Evolutionary conservation across 73 alveolate species (phyloP).

Genomic region (Symbiodinium natans): DNA sequence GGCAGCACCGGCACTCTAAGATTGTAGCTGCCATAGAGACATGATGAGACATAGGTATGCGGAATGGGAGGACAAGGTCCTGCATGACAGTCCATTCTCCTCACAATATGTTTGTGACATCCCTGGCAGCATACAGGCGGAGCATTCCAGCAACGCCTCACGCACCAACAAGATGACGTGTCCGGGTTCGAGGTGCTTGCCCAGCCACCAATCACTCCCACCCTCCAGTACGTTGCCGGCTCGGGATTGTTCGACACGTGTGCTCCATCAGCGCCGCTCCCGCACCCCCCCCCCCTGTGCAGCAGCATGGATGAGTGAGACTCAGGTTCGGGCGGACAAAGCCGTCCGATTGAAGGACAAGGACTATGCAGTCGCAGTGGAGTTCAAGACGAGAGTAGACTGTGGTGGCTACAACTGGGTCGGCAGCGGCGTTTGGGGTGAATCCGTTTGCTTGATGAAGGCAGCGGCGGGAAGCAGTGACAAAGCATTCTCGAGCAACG

Average conservation of each 20-base stretch:
- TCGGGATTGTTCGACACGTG: too few species aligned
- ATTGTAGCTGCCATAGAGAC: too few species aligned
- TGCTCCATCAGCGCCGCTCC: not conserved
- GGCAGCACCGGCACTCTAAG: too few species aligned
- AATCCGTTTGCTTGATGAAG: constrained; percentile 43
- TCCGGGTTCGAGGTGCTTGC: constrained; percentile 18
- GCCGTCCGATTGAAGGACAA: not conserved
- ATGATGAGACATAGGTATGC: too few species aligned
- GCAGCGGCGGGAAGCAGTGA: not conserved
- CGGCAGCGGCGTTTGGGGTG: constrained; percentile 26
- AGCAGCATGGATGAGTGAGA: not conserved
- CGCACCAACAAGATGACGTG: constrained; percentile 16
- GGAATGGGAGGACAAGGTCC: too few species aligned
- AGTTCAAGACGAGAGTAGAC: constrained; percentile 44
- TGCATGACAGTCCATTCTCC: too few species aligned
- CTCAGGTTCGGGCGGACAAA: constrained; percentile 19
- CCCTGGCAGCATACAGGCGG: not conserved
- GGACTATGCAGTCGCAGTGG: constrained; percentile 71
- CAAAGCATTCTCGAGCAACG: not conserved
- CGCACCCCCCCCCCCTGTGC: not conserved
- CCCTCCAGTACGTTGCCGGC: constrained; percentile 30
- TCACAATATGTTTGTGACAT: too few species aligned
- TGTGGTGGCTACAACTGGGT: constrained; percentile 58
- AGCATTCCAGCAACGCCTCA: not conserved
- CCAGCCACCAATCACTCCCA: not conserved